Base-by-base conservation (phyloP, 306 rosid species). In the Cicer yamashitae region DNA sequence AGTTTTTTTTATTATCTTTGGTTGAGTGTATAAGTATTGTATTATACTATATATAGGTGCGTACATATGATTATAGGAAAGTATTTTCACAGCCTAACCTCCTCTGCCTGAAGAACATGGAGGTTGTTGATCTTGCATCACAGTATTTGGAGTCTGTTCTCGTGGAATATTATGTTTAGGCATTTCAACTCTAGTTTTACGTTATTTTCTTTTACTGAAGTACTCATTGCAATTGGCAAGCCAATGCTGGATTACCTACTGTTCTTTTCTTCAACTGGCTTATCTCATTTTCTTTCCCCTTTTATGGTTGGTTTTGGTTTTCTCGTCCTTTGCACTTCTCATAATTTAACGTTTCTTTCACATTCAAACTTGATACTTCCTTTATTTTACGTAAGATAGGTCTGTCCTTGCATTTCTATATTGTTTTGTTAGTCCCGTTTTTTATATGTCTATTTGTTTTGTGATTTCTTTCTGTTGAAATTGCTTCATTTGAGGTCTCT, bases 401-500 rank as follows among this genome's bases (percentile, higher is more conserved):
- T 18, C 63, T 73, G 52, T 6, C 79, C 74, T 51, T 25, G 71
- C 79, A 72, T 67, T 72, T 73, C 30, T 40, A 11, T 63, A 13
- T 77, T 60, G 25, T 56, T 81, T 73, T 73, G 59, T 12, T 50
- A 52, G 74, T 20, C 53, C 59, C 45, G 66, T 51, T 73, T 75
- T 53, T 64, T 57, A 7, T 6, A 39, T 70, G 46, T 67, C 52
- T 17, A 20, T 52, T 9, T 69, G 44, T 58, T 74, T 67, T 71
- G 62, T 60, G 47, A 44, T 71, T 75, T 75, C 79, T 51, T 70
- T 43, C 43, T 34, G 41, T 74, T 25, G 39, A 48, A 65, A 67
- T 75, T 82, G 54, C 74, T 70, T 71, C 76, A 59, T 61, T 85
- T 83, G 84, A 77, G 82, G 60, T 39, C 78, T 73, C 70, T 79